These are phyloP conservation scores for Nigrospora oryzae DNA, from an alignment of 2,329 filamentous ascomycete genomes.

Conservation along the genomic window DNA sequence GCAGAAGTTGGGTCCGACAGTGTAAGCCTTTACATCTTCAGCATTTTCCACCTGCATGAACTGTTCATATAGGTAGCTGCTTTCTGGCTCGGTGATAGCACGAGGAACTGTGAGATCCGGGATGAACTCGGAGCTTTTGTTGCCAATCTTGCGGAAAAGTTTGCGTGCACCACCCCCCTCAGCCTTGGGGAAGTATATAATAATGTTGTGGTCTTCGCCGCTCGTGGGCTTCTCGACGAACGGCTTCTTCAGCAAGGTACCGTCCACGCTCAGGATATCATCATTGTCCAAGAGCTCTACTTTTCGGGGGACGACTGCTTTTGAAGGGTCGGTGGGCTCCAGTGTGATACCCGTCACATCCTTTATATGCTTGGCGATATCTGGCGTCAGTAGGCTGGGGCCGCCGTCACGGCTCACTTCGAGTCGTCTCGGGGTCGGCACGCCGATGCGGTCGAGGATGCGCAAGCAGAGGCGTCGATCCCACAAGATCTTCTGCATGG, in stretches of 20 bases:
- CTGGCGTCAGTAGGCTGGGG: constrained; percentile 66
- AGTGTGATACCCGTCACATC: constrained; percentile 72
- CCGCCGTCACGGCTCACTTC: constrained; percentile 93
- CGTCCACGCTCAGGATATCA: constrained; percentile 83
- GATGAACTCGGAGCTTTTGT: constrained; percentile 96
- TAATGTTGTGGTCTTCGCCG: constrained; percentile 96
- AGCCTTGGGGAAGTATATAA: constrained; percentile 90
- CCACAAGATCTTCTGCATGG: constrained; percentile 97
- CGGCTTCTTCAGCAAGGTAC: constrained; percentile 72
- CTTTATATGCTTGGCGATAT: constrained; percentile 72
- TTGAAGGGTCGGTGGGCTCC: constrained; percentile 61
- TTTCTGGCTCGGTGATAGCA: constrained; percentile 68
- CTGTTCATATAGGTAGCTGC: constrained; percentile 94
- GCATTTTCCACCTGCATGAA: constrained; percentile 95
- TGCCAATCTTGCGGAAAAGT: constrained; percentile 93
- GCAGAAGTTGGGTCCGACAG: constrained; percentile 85
- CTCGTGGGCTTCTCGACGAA: constrained; percentile 99
- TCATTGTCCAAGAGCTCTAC: constrained; percentile 86
- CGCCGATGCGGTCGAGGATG: constrained; percentile 80
- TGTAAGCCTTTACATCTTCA: constrained; percentile 98
- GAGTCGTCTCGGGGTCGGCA: constrained; percentile 79
- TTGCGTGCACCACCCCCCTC: constrained; percentile 83
- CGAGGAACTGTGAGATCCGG: constrained; percentile 67
- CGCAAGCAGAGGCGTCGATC: constrained; percentile 83
- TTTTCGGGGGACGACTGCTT: constrained; percentile 43